Evolutionary conservation across 164 flowering plant genomes (phyloP).

Genomic region (Berberis vulgaris): DNA sequence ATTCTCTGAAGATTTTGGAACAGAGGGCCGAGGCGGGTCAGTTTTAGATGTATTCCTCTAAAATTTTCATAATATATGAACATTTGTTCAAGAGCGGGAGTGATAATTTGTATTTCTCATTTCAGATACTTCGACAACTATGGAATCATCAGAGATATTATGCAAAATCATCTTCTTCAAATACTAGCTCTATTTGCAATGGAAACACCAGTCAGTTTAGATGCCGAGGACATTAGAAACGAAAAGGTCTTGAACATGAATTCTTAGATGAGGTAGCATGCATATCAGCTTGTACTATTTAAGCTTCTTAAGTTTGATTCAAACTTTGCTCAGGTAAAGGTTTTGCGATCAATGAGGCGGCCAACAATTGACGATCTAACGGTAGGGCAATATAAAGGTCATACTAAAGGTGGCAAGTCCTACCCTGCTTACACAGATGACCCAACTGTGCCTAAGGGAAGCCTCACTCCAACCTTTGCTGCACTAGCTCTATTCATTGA

Average conservation of each 20-base stretch:
- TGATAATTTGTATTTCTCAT: slow-evolving; percentile 6
- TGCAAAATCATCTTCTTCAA: slow-evolving; percentile 96
- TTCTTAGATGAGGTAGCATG: background rate
- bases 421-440: slow-evolving; percentile 88
- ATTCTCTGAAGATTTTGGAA: slow-evolving; percentile 95
- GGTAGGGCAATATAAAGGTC: slow-evolving; percentile 85
- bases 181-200: slow-evolving; percentile 92
- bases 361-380: slow-evolving; percentile 66
- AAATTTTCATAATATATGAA: background rate
- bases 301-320: background rate
- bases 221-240: slow-evolving; percentile 89
- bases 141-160: slow-evolving; percentile 90
- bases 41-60: slow-evolving; percentile 1
- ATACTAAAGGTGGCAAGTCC: slow-evolving; percentile 58
- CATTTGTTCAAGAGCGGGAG: background rate
- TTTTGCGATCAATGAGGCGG: slow-evolving; percentile 83
- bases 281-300: background rate
- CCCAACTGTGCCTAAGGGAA: slow-evolving; percentile 72
- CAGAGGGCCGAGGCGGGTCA: slow-evolving; percentile 98
- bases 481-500: slow-evolving; percentile 93
- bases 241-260: slow-evolving; percentile 54
- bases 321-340: slow-evolving; percentile 58
- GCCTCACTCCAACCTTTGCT: slow-evolving; percentile 92
- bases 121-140: slow-evolving; percentile 80
- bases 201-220: slow-evolving; percentile 97